A percentile compares a stretch with the other conserved stretches of the same genome.
These are phyloP conservation scores for Citrus mangshanensis DNA, from an alignment of 345 rosid genomes.

Conservation along the genomic window DNA sequence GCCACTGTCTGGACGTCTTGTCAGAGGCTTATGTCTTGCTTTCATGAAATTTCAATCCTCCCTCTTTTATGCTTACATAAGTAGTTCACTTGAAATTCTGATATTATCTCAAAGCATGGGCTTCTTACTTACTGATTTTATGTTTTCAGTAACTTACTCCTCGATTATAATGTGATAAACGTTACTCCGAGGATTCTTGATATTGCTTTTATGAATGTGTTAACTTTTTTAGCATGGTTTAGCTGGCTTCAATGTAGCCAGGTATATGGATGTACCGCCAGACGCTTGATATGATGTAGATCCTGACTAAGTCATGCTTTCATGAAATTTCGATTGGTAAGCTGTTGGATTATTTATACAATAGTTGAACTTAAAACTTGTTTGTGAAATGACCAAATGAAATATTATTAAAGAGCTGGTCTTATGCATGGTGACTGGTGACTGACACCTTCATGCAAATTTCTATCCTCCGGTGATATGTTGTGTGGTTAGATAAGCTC, in stretches of 20 bases:
- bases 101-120: neutral
- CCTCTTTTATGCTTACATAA: neutral
- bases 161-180: neutral
- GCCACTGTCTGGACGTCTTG: neutral
- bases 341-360: neutral
- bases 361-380: neutral
- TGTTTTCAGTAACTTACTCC: neutral
- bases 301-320: neutral
- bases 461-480: neutral
- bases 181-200: neutral
- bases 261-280: neutral
- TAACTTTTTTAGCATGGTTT: neutral
- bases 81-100: constrained; percentile 1
- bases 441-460: neutral
- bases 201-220: neutral
- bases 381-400: neutral
- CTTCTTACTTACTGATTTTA: neutral
- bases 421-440: neutral
- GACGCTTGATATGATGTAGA: neutral
- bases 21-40: neutral
- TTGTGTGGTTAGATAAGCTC: neutral
- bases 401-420: neutral
- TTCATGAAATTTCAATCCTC: neutral
- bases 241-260: neutral
- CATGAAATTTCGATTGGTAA: neutral